Evolutionary conservation across 192 early-diverging fungal genomes (phyloP).

Genomic region (Entomortierella lignicola): DNA sequence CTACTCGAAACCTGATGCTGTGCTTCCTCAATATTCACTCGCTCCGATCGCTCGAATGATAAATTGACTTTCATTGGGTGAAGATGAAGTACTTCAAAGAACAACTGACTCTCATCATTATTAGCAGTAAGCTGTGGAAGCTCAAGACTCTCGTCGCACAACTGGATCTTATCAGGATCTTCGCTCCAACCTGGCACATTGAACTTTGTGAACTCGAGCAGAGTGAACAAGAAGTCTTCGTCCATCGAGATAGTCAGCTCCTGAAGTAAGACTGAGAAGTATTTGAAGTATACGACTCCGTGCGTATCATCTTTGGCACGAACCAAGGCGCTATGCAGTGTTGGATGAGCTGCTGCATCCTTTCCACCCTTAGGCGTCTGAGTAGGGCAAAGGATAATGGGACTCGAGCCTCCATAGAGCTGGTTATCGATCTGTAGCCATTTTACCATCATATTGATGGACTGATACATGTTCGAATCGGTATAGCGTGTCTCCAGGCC

Average conservation of each 20-base stretch:
- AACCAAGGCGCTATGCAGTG: constrained; percentile 79
- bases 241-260: constrained; percentile 95
- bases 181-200: constrained; percentile 72
- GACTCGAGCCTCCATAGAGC: constrained; percentile 84
- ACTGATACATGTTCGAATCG: constrained; percentile 87
- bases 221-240: constrained; percentile 89
- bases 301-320: constrained; percentile 93
- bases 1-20: constrained; percentile 55
- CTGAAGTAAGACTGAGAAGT: constrained; percentile 91
- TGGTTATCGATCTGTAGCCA: constrained; percentile 99
- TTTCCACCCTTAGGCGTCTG: constrained; percentile 80
- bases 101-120: constrained; percentile 80
- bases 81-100: constrained; percentile 94
- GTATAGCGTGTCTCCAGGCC: constrained; percentile 81
- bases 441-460: constrained; percentile 79
- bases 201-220: constrained; percentile 90
- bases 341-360: constrained; percentile 65
- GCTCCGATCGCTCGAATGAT: constrained; percentile 92
- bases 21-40: constrained; percentile 72
- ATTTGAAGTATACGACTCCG: constrained; percentile 95
- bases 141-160: constrained; percentile 64
- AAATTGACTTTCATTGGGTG: constrained; percentile 96
- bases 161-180: constrained; percentile 33
- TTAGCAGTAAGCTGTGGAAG: constrained; percentile 79
- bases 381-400: constrained; percentile 96